Conservation (phyloP, 139 green algal genomes). For the Medakamo hakoo region DNA sequence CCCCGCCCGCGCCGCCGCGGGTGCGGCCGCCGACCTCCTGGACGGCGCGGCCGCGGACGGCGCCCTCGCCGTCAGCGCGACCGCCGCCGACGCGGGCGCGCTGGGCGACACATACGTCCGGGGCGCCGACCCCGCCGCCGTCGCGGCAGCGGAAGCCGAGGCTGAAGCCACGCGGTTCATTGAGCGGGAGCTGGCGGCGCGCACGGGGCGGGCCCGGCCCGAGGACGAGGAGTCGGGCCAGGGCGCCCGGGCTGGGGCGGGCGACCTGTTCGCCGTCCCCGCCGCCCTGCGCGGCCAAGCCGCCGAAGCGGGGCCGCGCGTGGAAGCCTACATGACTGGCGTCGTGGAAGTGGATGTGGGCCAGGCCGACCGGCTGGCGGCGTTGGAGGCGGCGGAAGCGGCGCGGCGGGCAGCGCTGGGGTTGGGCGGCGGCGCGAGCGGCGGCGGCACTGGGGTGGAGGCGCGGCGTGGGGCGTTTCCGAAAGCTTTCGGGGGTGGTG, state of each 20-base stretch:
- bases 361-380: neutral
- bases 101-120: too few species aligned
- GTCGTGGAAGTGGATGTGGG: neutral
- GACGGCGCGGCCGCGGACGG: neutral
- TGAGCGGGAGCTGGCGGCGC: neutral
- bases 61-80: too few species aligned
- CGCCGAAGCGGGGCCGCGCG: too few species aligned
- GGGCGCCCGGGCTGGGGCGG: too few species aligned
- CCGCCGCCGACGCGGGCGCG: neutral
- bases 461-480: neutral
- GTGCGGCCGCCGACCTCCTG: neutral
- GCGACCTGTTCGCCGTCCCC: neutral
- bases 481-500: neutral
- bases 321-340: neutral
- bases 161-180: too few species aligned
- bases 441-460: too few species aligned
- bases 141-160: too few species aligned
- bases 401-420: neutral
- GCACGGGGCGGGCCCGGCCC: neutral
- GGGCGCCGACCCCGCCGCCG: too few species aligned
- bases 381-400: neutral
- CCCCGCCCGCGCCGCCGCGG: too few species aligned
- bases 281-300: neutral
- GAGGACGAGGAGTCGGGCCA: neutral
- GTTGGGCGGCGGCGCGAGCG: neutral